These are phyloP conservation scores for Samsoniella hepiali DNA, from an alignment of 2,329 filamentous ascomycete genomes.

Conservation along the genomic window DNA sequence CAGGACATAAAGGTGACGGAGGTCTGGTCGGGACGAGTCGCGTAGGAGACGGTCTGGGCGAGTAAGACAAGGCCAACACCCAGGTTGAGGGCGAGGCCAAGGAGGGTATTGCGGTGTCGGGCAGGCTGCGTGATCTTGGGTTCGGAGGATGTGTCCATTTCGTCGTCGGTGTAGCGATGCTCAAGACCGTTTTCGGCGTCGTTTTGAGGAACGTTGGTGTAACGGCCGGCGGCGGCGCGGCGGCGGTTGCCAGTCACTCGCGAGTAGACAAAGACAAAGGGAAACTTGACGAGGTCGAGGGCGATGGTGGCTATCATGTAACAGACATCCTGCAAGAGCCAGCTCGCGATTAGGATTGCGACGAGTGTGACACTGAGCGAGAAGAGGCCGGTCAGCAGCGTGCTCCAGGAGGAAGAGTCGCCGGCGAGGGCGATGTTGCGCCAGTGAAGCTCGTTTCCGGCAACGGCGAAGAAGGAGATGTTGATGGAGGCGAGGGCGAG, in stretches of 20 bases:
- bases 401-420: conserved; percentile 30
- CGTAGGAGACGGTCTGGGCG: conserved; percentile 23
- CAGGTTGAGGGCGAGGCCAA: conserved; percentile 18
- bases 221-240: conserved; percentile 10
- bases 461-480: conserved; percentile 27
- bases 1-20: conserved; percentile 36
- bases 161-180: conserved; percentile 16
- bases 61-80: conserved; percentile 21
- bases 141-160: conserved; percentile 13
- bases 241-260: background rate
- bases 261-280: conserved; percentile 20
- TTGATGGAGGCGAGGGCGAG: conserved; percentile 26
- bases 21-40: conserved; percentile 29
- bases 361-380: conserved; percentile 25
- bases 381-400: conserved; percentile 32
- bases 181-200: conserved; percentile 24
- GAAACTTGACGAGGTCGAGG: conserved; percentile 28
- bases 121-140: conserved; percentile 1
- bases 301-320: conserved; percentile 22
- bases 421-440: conserved; percentile 31
- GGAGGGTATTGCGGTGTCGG: background rate
- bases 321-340: conserved; percentile 28
- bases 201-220: conserved; percentile 26
- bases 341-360: conserved; percentile 22
- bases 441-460: conserved; percentile 35